Evolutionary conservation across 495 filamentous ascomycete genomes (phyloP), one percentile per base, ranked within the genome.

Genomic region (Daldinia caldariorum): DNA sequence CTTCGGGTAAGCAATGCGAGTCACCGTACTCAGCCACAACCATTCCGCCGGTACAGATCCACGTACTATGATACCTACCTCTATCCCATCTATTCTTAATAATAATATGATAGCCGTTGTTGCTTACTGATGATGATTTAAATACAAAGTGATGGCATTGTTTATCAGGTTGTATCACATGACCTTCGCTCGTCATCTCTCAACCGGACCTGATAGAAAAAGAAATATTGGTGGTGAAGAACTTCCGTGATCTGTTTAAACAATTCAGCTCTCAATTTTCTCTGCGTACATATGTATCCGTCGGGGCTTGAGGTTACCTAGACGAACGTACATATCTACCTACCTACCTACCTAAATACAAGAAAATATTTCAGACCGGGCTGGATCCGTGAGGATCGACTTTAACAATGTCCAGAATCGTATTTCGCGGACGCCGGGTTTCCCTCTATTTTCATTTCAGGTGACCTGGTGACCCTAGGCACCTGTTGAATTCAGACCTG

Each of bases 11-110:
- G 35, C 41, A 22, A 39, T 26, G 43, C 37, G 10, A 41, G 61
- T 31, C 29, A 45, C 13, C 13, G 14, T 37, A 50, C 63, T 29
- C 8, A 66, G 55, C 63, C 63, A 66, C 55, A 66, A 38, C 63
- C 63, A 66, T 43, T 50, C 55, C 10, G 22, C 26, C 55, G 54
- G 55, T 53, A 59, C 56, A 45, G 53, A 26, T 31, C 18, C 22
- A 8, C 22, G 20, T 26, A 22, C n/a, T n/a, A n/a, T n/a, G n/a
- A n/a, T n/a, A n/a, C n/a, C n/a, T n/a, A n/a, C n/a, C n/a, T n/a
- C n/a, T n/a, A n/a, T n/a, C n/a, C n/a, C n/a, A n/a, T n/a, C n/a
- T n/a, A 16, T 5, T 50, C 26, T 26, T 26, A 26, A 26, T 26
- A 26, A 26, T 26, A 26, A 26, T 26, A 26, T 26, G 26, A 26